Evolutionary conservation across 2,329 filamentous ascomycete genomes (phyloP).

Genomic region (Diaporthe amygdali): DNA sequence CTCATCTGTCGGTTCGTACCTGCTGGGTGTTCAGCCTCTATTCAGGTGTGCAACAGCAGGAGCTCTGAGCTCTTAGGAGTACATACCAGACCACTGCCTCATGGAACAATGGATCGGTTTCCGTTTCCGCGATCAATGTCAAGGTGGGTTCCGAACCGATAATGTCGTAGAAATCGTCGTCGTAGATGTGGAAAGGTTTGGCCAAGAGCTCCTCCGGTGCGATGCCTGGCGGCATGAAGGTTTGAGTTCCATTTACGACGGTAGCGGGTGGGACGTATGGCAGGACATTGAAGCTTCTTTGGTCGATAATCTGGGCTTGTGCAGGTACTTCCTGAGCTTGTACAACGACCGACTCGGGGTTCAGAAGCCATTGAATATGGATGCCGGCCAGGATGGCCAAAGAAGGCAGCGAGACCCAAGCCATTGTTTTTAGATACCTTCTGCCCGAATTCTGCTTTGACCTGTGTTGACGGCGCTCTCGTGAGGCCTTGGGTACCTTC

Average conservation of each 20-base stretch:
- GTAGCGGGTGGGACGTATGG: constrained; percentile 42
- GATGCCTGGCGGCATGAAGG: constrained; percentile 50
- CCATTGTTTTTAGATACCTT: constrained; percentile 20
- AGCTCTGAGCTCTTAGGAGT: too few species aligned
- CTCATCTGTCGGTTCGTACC: constrained; percentile 52
- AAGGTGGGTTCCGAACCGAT: constrained; percentile 54
- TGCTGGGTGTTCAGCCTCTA: constrained; percentile 22
- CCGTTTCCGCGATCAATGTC: constrained; percentile 52
- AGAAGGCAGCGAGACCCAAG: constrained; percentile 19
- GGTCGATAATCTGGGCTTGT: constrained; percentile 48
- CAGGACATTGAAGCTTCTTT: constrained; percentile 49
- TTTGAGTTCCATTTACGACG: constrained; percentile 41
- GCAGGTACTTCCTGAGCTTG: constrained; percentile 31
- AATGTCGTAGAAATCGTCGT: constrained; percentile 54
- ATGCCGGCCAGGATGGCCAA: constrained; percentile 21
- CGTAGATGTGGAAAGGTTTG: constrained; percentile 53
- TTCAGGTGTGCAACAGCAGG: neutral
- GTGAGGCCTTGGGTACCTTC: neutral
- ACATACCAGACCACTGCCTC: constrained; percentile 60
- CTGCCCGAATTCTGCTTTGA: neutral
- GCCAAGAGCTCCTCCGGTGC: constrained; percentile 41
- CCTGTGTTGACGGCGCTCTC: neutral
- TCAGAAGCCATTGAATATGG: constrained; percentile 20
- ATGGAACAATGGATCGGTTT: constrained; percentile 55
- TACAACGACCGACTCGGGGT: neutral